phyloP scores from a whole-genome alignment of 116 monocot genomes.

The Iris pallida region DNA sequence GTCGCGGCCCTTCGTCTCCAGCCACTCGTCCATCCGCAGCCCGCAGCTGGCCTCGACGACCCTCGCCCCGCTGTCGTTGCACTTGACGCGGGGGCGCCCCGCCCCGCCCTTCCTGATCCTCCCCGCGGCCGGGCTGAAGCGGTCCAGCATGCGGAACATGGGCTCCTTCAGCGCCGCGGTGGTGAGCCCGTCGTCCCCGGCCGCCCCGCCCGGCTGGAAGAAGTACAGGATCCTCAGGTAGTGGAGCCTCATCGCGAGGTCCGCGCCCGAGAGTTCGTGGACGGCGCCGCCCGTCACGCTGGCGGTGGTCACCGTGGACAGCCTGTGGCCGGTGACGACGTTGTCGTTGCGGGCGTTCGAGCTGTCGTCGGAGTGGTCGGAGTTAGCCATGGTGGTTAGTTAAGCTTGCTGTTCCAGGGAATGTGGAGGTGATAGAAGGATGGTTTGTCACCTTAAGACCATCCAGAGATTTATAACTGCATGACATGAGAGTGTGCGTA shows the following conservation, averaged over 20 bases:
- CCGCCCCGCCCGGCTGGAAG: constrained; percentile 27
- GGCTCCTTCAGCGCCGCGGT: constrained; percentile 38
- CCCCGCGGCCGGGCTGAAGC: constrained; percentile 35
- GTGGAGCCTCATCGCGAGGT: constrained; percentile 75
- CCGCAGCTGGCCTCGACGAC: constrained; percentile 64
- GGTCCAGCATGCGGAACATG: constrained; percentile 59
- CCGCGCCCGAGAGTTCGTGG: constrained; percentile 42
- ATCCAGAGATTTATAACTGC: too few species aligned
- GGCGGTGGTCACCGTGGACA: constrained; percentile 75
- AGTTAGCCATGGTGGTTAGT: too few species aligned
- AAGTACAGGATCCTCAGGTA: constrained; percentile 60
- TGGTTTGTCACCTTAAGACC: too few species aligned
- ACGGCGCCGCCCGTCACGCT: constrained; percentile 33
- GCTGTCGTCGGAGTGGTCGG: too few species aligned
- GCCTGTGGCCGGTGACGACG: constrained; percentile 26
- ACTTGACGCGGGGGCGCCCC: constrained; percentile 62
- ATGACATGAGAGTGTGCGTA: too few species aligned
- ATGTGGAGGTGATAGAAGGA: too few species aligned
- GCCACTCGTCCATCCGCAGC: constrained; percentile 39
- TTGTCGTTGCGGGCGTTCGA: neutral
- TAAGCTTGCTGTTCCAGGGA: too few species aligned
- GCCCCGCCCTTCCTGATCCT: constrained; percentile 44
- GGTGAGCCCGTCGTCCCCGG: constrained; percentile 14
- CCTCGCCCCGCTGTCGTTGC: constrained; percentile 82
- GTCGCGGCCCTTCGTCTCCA: constrained; percentile 2